Conservation (phyloP, 768 basidiomycete genomes). For the Tylopilus sp. region DNA sequence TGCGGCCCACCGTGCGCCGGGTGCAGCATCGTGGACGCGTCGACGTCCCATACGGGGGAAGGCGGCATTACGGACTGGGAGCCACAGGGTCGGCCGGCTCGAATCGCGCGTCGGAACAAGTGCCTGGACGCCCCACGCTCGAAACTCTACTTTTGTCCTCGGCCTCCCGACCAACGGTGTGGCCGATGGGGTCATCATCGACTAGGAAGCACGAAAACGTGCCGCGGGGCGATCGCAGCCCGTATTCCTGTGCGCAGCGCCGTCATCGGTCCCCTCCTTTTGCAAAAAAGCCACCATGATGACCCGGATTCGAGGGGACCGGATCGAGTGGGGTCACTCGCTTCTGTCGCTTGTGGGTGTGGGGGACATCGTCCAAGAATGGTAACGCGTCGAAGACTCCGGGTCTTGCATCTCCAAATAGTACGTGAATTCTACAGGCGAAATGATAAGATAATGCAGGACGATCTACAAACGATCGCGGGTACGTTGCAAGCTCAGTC, state of each 20-base stretch:
- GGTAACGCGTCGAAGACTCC: too few species aligned
- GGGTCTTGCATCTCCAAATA: too few species aligned
- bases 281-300: too few species aligned
- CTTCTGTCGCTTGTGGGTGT: slow-evolving; percentile 87
- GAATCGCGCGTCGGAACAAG: background rate
- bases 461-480: too few species aligned
- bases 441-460: too few species aligned
- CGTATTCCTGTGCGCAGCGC: slow-evolving; percentile 61
- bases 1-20: slow-evolving; percentile 74
- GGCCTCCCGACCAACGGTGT: slow-evolving; percentile 89
- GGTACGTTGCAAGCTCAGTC: too few species aligned
- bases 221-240: slow-evolving; percentile 95
- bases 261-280: background rate
- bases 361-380: slow-evolving; percentile 59
- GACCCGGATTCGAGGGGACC: too few species aligned
- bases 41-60: too few species aligned
- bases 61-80: too few species aligned
- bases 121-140: background rate
- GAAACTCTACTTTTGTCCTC: slow-evolving; percentile 38
- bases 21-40: too few species aligned
- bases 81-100: background rate
- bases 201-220: slow-evolving; percentile 73
- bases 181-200: slow-evolving; percentile 59
- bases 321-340: slow-evolving; percentile 42
- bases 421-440: too few species aligned